Conservation (phyloP, 805 yeast genomes). For the Hanseniaspora valbyensis region DNA sequence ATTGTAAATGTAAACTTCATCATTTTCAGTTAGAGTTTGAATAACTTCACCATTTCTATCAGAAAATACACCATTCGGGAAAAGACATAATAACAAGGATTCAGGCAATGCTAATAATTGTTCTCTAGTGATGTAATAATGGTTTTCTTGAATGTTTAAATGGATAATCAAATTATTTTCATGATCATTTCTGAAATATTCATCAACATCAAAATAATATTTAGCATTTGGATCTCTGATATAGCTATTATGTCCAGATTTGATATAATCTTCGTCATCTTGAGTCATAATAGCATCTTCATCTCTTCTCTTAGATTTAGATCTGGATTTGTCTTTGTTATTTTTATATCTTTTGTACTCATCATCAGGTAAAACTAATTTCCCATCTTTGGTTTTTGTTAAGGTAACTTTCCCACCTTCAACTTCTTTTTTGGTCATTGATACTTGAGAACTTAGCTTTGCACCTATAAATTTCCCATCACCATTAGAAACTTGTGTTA, state of each 20-base stretch:
- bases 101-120: slow-evolving; percentile 90
- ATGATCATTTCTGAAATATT: slow-evolving; percentile 13
- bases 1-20: slow-evolving; percentile 61
- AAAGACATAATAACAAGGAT: slow-evolving; percentile 69
- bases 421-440: slow-evolving; percentile 9
- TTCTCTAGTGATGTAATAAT: slow-evolving; percentile 70
- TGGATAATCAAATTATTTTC: slow-evolving; percentile 44
- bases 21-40: slow-evolving; percentile 66
- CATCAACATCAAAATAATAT: slow-evolving; percentile 10
- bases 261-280: not conserved
- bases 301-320: slow-evolving; percentile 1
- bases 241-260: slow-evolving; percentile 1
- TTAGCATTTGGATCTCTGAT: slow-evolving; percentile 12
- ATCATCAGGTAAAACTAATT: slow-evolving; percentile 14
- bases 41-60: slow-evolving; percentile 69
- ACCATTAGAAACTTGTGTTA: slow-evolving; percentile 12
- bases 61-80: slow-evolving; percentile 82
- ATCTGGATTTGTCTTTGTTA: not conserved
- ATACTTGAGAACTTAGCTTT: slow-evolving; percentile 12
- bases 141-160: slow-evolving; percentile 63
- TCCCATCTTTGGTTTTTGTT: slow-evolving; percentile 9
- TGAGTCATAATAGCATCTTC: slow-evolving; percentile 1
- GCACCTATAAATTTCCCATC: slow-evolving; percentile 12
- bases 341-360: slow-evolving; percentile 1
- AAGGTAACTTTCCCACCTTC: slow-evolving; percentile 7